Percentiles rank a stretch among this genome's conserved stretches.
These are phyloP conservation scores for Serendipita sp. DNA, from an alignment of 768 basidiomycete species.

Conservation along the genomic window DNA sequence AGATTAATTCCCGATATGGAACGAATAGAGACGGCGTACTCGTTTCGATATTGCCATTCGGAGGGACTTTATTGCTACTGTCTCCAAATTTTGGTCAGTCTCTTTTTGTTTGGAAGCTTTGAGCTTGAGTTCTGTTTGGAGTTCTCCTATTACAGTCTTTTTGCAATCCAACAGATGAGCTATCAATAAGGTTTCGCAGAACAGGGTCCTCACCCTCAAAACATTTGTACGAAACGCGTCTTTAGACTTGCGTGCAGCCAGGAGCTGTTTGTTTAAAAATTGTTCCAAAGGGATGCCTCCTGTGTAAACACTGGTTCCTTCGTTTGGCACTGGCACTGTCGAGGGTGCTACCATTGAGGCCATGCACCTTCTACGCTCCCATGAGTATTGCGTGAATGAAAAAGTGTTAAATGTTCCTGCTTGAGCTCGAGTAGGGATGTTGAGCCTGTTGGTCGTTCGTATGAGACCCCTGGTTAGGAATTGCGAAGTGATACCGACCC, in stretches of 20 bases:
- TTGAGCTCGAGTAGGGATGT: too few relatives aligned
- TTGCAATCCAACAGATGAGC: neutral
- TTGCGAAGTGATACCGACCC: too few relatives aligned
- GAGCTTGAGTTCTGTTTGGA: neutral
- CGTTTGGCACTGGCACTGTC: too few relatives aligned
- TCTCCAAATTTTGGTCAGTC: neutral
- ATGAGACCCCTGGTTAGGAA: too few relatives aligned
- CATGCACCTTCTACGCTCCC: too few relatives aligned
- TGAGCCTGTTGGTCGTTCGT: too few relatives aligned
- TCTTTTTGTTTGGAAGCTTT: neutral
- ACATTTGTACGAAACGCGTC: neutral
- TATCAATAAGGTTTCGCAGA: neutral
- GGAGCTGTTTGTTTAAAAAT: neutral
- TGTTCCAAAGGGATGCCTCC: neutral
- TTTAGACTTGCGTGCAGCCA: neutral
- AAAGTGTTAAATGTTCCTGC: too few relatives aligned
- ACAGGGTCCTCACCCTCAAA: neutral
- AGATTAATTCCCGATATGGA: too few relatives aligned
- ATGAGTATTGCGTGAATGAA: too few relatives aligned
- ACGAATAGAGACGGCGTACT: neutral
- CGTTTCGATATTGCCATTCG: neutral
- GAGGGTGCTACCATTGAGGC: too few relatives aligned
- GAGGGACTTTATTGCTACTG: neutral
- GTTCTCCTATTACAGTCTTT: constrained; percentile 1
- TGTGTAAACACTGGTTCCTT: too few relatives aligned